Base-by-base conservation (phyloP, 768 basidiomycete genomes). In the Austroboletus eburneus region DNA sequence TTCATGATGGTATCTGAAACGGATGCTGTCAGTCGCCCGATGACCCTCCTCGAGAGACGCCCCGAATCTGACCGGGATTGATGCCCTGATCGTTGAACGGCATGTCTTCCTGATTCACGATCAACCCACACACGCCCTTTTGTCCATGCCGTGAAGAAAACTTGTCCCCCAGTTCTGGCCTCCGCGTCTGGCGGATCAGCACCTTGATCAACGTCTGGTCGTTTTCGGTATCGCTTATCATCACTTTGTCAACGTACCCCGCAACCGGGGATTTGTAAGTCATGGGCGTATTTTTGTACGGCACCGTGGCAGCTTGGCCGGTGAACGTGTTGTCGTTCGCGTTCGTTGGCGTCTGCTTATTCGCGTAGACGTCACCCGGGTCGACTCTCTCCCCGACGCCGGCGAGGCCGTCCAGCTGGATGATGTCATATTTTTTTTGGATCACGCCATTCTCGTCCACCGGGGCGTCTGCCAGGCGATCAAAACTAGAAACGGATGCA, bases 51-150 rank as follows among this genome's bases (percentile, higher is more conserved):
- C 27, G 27, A 21, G n/a, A 21, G 17, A 17, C 6, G 6, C 7
- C 10, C 4, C 16, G 13, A 27, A 5, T 37, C 76, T 50, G 68
- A 88, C 90, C 90, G 39, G 91, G 94, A 59, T 79, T 83, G 56
- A 97, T 93, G 20, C 96, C 96, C 65, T 92, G 88, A 69, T 98
- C 94, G 59, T 96, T 96, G 75, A 99, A 99, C 2, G 95, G 96
- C 91, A 99, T 84, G 68, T 99, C 96, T 58, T 93, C 93, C 61
- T 99, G 96, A 58, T 95, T 95, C 45, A 99, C 96, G 64, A 99
- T 98, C 66, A 99, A 69, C 21, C 96, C 96, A 69, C 95, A 97
- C 10, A 99, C 96, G 48, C 96, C 96, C 69, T 99, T 99, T 70
- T 99, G 96, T 37, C 96, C 96, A 62, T 99, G 96, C 54, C 96